A percentile compares a stretch with the other conserved stretches of the same genome.
Conservation (phyloP, 345 rosid genomes). For the Moringa oleifera region DNA sequence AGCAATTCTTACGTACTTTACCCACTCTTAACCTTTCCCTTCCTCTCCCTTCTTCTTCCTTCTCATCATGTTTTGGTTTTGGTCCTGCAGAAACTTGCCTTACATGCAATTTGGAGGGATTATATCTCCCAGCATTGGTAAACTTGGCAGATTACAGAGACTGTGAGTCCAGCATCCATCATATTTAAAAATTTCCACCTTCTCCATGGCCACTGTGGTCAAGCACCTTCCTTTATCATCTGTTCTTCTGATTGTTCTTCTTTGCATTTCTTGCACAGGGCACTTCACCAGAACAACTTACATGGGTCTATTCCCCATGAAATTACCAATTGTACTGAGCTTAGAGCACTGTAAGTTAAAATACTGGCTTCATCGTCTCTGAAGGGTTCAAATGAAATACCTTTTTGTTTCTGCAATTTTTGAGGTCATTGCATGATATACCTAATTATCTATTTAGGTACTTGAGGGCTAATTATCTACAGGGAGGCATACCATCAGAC, state of each 20-base stretch:
- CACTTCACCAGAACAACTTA: constrained; percentile 88
- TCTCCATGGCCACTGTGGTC: neutral
- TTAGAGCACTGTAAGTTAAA: constrained; percentile 81
- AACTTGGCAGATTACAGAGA: constrained; percentile 69
- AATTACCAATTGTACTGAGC: constrained; percentile 68
- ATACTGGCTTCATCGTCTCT: neutral
- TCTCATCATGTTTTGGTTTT: neutral
- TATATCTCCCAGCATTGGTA: constrained; percentile 87
- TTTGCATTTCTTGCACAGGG: constrained; percentile 33
- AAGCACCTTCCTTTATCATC: neutral
- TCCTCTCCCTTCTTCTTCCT: constrained; percentile 1
- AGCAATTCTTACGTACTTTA: neutral
- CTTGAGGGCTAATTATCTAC: constrained; percentile 82
- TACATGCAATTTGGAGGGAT: constrained; percentile 84
- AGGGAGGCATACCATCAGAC: constrained; percentile 82
- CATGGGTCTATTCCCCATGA: constrained; percentile 83
- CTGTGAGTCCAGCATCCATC: constrained; percentile 49
- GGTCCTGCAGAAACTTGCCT: constrained; percentile 68
- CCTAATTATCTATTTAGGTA: constrained; percentile 41
- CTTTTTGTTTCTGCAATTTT: neutral
- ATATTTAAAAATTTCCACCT: too few species aligned
- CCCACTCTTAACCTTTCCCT: neutral
- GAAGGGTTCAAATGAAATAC: neutral
- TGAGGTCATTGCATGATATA: constrained; percentile 7
- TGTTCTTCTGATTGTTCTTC: neutral